Evolutionary conservation across 768 basidiomycete genomes (phyloP).

Genomic region (Multifurca ochricompacta): DNA sequence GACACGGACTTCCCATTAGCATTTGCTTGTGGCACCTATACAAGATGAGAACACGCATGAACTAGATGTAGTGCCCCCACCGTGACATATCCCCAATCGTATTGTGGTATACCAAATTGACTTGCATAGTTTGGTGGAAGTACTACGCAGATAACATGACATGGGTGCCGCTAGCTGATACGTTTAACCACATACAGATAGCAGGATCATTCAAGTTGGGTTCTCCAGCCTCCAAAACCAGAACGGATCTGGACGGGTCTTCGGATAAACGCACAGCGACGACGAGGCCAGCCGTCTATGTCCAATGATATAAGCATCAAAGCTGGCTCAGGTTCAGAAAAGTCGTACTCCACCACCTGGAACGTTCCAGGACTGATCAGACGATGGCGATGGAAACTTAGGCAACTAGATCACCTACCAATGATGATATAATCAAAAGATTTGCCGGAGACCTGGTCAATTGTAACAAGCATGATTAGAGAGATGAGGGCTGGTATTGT

Average conservation of each 20-base stretch:
- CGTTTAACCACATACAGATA: neutral
- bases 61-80: neutral
- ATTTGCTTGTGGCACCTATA: constrained; percentile 11
- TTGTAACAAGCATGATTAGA: constrained; percentile 12
- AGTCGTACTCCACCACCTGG: constrained; percentile 14
- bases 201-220: constrained; percentile 14
- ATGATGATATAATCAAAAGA: constrained; percentile 22
- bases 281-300: constrained; percentile 17
- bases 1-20: neutral
- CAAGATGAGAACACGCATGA: neutral
- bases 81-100: constrained; percentile 14
- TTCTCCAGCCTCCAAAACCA: constrained; percentile 16
- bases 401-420: neutral
- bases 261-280: constrained; percentile 19
- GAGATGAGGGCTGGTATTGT: neutral
- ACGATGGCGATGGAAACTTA: neutral
- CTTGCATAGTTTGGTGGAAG: neutral
- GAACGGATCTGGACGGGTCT: constrained; percentile 15
- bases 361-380: neutral
- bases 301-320: neutral
- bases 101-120: neutral
- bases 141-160: neutral
- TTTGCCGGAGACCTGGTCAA: constrained; percentile 13
- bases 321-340: neutral
- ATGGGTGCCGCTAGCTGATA: too few relatives aligned